Evolutionary conservation across 352 stramenopile genomes (phyloP).

Genomic region (Globisporangium polare): DNA sequence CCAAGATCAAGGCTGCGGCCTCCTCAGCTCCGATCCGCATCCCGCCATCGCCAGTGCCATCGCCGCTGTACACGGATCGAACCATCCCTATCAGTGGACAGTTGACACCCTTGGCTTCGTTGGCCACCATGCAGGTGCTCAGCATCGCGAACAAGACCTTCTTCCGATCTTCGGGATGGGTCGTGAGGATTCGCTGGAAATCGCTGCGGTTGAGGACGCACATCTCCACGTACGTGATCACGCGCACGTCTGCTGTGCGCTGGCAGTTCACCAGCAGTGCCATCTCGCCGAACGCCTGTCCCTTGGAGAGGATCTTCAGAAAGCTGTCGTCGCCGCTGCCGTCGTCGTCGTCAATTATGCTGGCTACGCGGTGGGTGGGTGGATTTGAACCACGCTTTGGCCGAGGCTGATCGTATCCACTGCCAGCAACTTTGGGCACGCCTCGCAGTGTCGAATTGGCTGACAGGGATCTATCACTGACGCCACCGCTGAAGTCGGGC

Average conservation of each 20-base stretch:
- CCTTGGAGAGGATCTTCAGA: conserved; percentile 5
- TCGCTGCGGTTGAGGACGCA: conserved; percentile 18
- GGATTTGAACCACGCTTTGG: background rate
- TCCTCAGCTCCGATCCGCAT: background rate
- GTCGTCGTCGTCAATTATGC: background rate
- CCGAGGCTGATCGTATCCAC: background rate
- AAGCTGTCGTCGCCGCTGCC: background rate
- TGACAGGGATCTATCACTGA: background rate
- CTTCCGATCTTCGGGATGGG: background rate
- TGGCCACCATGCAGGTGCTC: background rate
- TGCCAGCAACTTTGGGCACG: background rate
- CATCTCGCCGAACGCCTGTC: conserved; percentile 38
- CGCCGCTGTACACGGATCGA: background rate
- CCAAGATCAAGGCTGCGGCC: background rate
- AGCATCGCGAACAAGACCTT: background rate
- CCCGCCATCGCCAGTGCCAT: background rate
- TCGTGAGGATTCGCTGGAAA: conserved; percentile 18
- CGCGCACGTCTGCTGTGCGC: conserved; percentile 23
- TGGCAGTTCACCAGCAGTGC: conserved; percentile 41
- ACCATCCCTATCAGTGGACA: background rate
- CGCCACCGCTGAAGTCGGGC: no score
- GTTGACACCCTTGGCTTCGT: background rate
- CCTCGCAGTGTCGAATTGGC: background rate
- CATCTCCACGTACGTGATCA: conserved; percentile 34
- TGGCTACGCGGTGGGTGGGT: background rate